Percentiles rank a stretch among this genome's conserved stretches.
phyloP scores from a whole-genome alignment of 441 rosid genomes.

The Erysimum pusillum region DNA sequence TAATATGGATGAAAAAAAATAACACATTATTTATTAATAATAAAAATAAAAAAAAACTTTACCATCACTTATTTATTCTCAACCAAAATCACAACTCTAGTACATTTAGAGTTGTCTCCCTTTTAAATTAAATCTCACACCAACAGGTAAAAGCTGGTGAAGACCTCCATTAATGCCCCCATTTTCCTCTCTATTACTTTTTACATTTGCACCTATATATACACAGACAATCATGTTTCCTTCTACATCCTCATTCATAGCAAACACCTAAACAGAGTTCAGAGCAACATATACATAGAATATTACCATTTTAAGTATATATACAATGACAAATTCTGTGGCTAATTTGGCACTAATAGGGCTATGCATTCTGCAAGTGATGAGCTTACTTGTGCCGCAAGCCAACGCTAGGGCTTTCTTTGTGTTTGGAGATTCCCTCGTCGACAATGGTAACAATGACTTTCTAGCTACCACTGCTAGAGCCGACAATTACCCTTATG shows the following conservation, averaged over 20 bases:
- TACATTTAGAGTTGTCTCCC: slow-evolving; percentile 25
- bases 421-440: slow-evolving; percentile 92
- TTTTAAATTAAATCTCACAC: slow-evolving; percentile 23
- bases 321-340: slow-evolving; percentile 32
- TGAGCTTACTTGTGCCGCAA: slow-evolving; percentile 38
- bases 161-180: slow-evolving; percentile 40
- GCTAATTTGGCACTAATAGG: slow-evolving; percentile 25
- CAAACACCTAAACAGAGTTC: slow-evolving; percentile 34
- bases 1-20: neutral
- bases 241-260: slow-evolving; percentile 30
- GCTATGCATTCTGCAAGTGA: slow-evolving; percentile 31
- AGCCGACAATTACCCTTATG: slow-evolving; percentile 86
- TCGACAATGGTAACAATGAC: slow-evolving; percentile 93
- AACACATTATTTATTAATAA: neutral
- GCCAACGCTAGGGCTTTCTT: slow-evolving; percentile 86
- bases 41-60: neutral
- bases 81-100: slow-evolving; percentile 37
- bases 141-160: slow-evolving; percentile 42
- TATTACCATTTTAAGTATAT: neutral
- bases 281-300: neutral
- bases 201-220: slow-evolving; percentile 33
- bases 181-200: slow-evolving; percentile 23
- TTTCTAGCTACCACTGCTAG: slow-evolving; percentile 86
- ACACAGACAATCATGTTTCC: slow-evolving; percentile 13
- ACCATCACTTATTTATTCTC: slow-evolving; percentile 37